phyloP scores from a whole-genome alignment of 1,139 yeast species.

The Candida tetrigidarum region DNA sequence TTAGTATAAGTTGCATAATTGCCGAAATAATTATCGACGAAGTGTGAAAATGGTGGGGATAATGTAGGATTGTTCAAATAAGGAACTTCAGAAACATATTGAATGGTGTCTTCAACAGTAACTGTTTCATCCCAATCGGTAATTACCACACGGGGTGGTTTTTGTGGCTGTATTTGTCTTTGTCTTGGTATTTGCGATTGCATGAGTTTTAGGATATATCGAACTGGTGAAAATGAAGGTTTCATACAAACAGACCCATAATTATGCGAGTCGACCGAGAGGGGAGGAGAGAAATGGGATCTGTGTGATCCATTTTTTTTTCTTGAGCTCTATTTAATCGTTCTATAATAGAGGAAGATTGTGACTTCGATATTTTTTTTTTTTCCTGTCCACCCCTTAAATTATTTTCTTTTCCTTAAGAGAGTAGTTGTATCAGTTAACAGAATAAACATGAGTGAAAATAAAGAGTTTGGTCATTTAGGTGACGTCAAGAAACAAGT shows the following conservation, averaged over 20 bases:
- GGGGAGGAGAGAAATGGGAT: not conserved
- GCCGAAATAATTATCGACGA: constrained; percentile 46
- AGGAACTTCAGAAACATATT: constrained; percentile 54
- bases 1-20: constrained; percentile 32
- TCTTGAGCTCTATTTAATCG: too few species aligned
- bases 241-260: not conserved
- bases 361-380: too few species aligned
- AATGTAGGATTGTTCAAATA: constrained; percentile 40
- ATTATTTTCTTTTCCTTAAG: too few species aligned
- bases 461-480: constrained; percentile 20
- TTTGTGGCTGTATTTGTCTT: too few species aligned
- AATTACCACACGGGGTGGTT: constrained; percentile 28
- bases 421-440: too few species aligned
- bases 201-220: not conserved
- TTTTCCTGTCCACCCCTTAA: too few species aligned
- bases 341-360: too few species aligned
- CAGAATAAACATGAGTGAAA: constrained; percentile 13
- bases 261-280: not conserved
- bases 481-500: constrained; percentile 17
- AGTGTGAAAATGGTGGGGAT: constrained; percentile 47
- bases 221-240: not conserved
- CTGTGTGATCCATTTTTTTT: too few species aligned
- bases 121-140: constrained; percentile 79
- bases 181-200: not conserved
- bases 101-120: constrained; percentile 60